phyloP scores from a whole-genome alignment of 192 early-diverging fungal genomes.

The Chytriomyces hyalinus region DNA sequence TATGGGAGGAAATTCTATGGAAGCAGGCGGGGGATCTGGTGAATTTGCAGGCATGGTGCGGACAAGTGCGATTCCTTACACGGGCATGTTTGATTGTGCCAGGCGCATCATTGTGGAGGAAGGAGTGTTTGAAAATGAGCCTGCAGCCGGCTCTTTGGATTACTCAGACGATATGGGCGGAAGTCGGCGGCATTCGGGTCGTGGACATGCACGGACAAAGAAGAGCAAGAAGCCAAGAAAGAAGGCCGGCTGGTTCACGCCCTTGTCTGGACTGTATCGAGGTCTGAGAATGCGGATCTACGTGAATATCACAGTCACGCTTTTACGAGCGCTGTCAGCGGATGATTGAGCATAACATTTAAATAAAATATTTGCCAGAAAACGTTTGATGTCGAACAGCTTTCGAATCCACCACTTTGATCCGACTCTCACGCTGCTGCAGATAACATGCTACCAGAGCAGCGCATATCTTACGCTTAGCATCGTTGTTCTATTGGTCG shows the following conservation, averaged over 20 bases:
- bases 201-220: background rate
- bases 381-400: constrained; percentile 4
- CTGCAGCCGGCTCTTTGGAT: background rate
- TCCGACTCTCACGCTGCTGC: constrained; percentile 17
- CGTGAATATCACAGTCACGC: constrained; percentile 17
- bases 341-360: background rate
- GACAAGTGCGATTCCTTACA: constrained; percentile 50
- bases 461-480: constrained; percentile 64
- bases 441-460: constrained; percentile 48
- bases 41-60: constrained; percentile 48
- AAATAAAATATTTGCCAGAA: background rate
- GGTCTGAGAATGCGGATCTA: constrained; percentile 49
- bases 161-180: background rate
- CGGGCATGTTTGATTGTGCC: constrained; percentile 51
- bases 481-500: constrained; percentile 53
- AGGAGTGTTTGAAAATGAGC: constrained; percentile 29
- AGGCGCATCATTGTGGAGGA: constrained; percentile 55
- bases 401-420: constrained; percentile 31
- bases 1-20: background rate
- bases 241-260: constrained; percentile 26
- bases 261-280: constrained; percentile 42
- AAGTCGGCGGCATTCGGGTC: background rate
- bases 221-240: constrained; percentile 5
- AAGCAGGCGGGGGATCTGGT: constrained; percentile 16
- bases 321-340: constrained; percentile 20